phyloP scores from a whole-genome alignment of 129 eudicot genomes.

The Pseudognaphalium luteoalbum region DNA sequence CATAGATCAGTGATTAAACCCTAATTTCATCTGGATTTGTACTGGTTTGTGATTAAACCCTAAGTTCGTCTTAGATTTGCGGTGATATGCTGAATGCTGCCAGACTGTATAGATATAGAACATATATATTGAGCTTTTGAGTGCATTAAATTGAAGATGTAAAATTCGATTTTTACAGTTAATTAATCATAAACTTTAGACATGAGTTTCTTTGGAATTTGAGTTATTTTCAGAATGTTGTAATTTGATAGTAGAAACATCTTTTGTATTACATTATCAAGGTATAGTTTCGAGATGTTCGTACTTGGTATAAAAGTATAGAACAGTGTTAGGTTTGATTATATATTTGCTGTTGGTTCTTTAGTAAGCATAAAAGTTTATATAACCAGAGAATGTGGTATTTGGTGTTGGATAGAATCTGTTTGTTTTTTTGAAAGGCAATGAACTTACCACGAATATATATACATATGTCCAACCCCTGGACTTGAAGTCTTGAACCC shows the following conservation, averaged over 20 bases:
- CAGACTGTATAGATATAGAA: not conserved
- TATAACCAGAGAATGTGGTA: too few relatives aligned
- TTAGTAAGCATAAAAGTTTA: not conserved
- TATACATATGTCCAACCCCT: too few relatives aligned
- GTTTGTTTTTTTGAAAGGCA: too few relatives aligned
- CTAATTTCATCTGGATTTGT: slow-evolving; percentile 13
- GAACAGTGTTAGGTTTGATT: not conserved
- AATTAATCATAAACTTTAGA: too few relatives aligned
- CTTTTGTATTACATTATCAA: not conserved
- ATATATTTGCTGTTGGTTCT: not conserved
- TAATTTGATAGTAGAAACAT: not conserved
- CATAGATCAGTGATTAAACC: slow-evolving; percentile 26
- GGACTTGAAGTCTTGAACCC: too few relatives aligned
- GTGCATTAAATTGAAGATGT: slow-evolving; percentile 10
- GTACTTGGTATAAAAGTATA: not conserved
- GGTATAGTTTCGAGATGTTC: slow-evolving; percentile 2
- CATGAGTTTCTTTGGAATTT: not conserved
- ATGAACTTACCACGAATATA: too few relatives aligned
- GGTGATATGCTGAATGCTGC: not conserved
- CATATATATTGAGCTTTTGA: not conserved
- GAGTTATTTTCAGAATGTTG: not conserved
- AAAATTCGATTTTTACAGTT: not conserved
- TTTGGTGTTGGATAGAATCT: too few relatives aligned
- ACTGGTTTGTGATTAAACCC: not conserved
- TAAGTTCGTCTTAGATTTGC: not conserved